A percentile compares a stretch with the other conserved stretches of the same genome.
Evolutionary conservation across 2,329 filamentous ascomycete species (phyloP).

Genomic region (Colletotrichum tropicicola): DNA sequence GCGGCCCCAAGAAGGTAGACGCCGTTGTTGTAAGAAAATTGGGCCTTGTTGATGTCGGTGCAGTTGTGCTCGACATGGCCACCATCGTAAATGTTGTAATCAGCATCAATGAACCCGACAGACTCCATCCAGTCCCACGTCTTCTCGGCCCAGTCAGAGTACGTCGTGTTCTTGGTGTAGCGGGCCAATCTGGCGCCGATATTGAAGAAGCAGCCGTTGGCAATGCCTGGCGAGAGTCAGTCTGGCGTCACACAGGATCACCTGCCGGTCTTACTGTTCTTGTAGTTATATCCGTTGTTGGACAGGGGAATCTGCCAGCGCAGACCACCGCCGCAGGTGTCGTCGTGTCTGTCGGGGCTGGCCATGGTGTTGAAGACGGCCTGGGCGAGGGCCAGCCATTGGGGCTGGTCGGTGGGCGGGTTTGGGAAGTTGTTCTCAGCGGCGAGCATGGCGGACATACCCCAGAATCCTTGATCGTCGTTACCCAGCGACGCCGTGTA

Average conservation of each 20-base stretch:
- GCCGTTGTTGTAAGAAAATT: constrained; percentile 70
- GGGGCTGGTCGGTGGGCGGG: constrained; percentile 59
- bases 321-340: constrained; percentile 74
- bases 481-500: constrained; percentile 67
- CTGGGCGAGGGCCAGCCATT: constrained; percentile 73
- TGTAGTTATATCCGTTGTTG: constrained; percentile 82
- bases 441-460: constrained; percentile 72
- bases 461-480: constrained; percentile 79
- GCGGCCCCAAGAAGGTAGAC: constrained; percentile 67
- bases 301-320: constrained; percentile 82
- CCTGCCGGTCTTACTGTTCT: constrained; percentile 56
- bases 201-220: constrained; percentile 72
- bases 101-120: constrained; percentile 66
- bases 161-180: constrained; percentile 74
- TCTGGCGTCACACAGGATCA: not conserved
- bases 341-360: constrained; percentile 68
- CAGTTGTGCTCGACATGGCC: constrained; percentile 62
- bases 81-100: constrained; percentile 70
- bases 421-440: constrained; percentile 72
- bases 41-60: constrained; percentile 60
- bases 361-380: constrained; percentile 74
- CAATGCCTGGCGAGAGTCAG: constrained; percentile 52
- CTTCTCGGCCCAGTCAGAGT: constrained; percentile 68
- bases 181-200: constrained; percentile 74
- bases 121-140: constrained; percentile 69